Evolutionary conservation across 192 early-diverging fungal genomes (phyloP), one percentile per base, ranked within the genome.

Genomic region (Pilobolus umbonatus): DNA sequence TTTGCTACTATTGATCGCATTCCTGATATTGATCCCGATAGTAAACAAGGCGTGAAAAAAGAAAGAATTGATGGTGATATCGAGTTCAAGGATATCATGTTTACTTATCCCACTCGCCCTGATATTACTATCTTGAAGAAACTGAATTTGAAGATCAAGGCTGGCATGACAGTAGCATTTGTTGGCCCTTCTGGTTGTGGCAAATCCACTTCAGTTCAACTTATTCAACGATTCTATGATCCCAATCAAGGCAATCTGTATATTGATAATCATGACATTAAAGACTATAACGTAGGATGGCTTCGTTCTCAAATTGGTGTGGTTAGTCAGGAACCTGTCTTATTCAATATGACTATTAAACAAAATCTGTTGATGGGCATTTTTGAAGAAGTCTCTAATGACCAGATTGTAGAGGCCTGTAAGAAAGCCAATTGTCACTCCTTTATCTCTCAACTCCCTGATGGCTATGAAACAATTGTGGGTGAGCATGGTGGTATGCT

Each of bases 171-270:
- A 8, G 86, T 94, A 14, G 94, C 93, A 21, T 77, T 97, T 57
- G 95, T 95, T 10, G 95, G 95, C 39, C 80, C 76, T 52, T 90
- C 88, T 8, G 96, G 96, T 15, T 82, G 79, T 60, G 90, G 90
- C 42, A 95, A 95, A 67, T 89, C 86, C 10, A 97, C 93, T 17
- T 88, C 86, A 59, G 82, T 94, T 8, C 76, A 82, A 39, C 76
- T 97, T 38, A 52, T 97, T 19, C 83, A 93, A 73, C 84, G 95
- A 35, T 94, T 96, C 69, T 96, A 98, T 69, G 84, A 84, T 57
- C 77, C 80, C 15, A 25, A 58, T 14, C 45, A 57, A 9, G 89
- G 86, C 40, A 34, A 47, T 1, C 79, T 96, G 11, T 57, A 64
- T 21, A 47, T 97, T 11, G 95, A 95, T 75, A 91, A 87, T 32